phyloP scores from a whole-genome alignment of 2,329 filamentous ascomycete genomes.

The Nannizziopsis barbatae region DNA sequence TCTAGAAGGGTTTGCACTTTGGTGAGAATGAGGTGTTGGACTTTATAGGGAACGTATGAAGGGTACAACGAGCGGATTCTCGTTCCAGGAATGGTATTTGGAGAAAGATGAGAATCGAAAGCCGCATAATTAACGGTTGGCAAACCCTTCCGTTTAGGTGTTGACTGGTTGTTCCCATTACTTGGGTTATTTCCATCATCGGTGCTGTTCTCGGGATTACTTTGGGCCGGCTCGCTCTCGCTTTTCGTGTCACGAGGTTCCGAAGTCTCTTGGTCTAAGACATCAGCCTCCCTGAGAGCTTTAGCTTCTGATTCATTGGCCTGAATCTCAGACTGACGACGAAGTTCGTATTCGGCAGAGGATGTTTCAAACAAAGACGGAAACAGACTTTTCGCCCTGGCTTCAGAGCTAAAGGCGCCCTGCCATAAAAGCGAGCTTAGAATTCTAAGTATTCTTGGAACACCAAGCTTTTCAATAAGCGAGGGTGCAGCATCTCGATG shows the following conservation, averaged over 20 bases:
- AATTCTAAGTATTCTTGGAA: constrained; percentile 1
- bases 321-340: not conserved
- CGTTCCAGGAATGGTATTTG: not conserved
- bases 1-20: constrained; percentile 29
- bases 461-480: constrained; percentile 3
- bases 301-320: not conserved
- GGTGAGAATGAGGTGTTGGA: constrained; percentile 31
- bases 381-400: not conserved
- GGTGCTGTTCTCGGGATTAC: not conserved
- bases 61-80: constrained; percentile 20
- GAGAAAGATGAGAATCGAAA: not conserved
- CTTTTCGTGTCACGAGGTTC: too few relatives aligned
- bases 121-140: not conserved
- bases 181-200: not conserved
- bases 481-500: not conserved
- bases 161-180: not conserved
- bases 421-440: not conserved
- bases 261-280: not conserved
- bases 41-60: constrained; percentile 26
- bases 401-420: constrained; percentile 3
- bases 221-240: not conserved
- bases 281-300: not conserved
- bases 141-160: not conserved
- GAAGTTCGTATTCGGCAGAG: not conserved
- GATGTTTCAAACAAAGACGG: constrained; percentile 4